Evolutionary conservation across 768 basidiomycete genomes (phyloP), one percentile per base, ranked within the genome.

Genomic region (Naganishia kalamii): DNA sequence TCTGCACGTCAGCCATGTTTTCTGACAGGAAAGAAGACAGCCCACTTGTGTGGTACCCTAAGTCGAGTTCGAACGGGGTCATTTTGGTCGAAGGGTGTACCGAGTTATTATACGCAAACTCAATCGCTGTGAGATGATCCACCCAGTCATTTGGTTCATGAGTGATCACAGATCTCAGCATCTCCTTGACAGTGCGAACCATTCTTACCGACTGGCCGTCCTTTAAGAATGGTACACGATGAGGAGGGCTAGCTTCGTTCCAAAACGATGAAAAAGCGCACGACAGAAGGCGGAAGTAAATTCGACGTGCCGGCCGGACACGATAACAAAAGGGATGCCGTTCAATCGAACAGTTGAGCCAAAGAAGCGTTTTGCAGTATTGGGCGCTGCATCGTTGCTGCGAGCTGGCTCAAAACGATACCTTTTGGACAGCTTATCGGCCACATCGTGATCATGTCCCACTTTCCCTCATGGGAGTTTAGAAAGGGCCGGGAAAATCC

Each of bases 201-300:
- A 76, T 70, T 0, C 78, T 68, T 63, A 32, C 52, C 30, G 52
- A 57, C 52, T 81, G 79, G 0, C 82, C 80, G 60, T 81, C 77
- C 77, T 79, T 60, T 83, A 70, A 0, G 82, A 82, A 64, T 83
- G 82, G 61, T 77, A 82, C 3, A 80, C 69, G 0, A 77, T 79
- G n/a, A 0, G 80, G 81, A 76, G 83, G 77, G 70, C 69, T 0
- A 78, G 67, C 21, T 78, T 70, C 0, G 73, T 68, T 10, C 78
- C 77, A 1, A 75, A 60, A 6, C 71, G 70, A 41, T 67, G 44
- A 62, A 80, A 71, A 0, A 83, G 68, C 8, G 74, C 70, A 10
- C 60, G 51, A 82, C 82, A 83, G 65, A 83, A 83, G 0, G 47
- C 62, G 61, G 69, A 57, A 62, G 80, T 83, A 69, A 83, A 84